A percentile compares a stretch with the other conserved stretches of the same genome.
Evolutionary conservation across 2,329 filamentous ascomycete species (phyloP).

Genomic region (Trichophyton simii): DNA sequence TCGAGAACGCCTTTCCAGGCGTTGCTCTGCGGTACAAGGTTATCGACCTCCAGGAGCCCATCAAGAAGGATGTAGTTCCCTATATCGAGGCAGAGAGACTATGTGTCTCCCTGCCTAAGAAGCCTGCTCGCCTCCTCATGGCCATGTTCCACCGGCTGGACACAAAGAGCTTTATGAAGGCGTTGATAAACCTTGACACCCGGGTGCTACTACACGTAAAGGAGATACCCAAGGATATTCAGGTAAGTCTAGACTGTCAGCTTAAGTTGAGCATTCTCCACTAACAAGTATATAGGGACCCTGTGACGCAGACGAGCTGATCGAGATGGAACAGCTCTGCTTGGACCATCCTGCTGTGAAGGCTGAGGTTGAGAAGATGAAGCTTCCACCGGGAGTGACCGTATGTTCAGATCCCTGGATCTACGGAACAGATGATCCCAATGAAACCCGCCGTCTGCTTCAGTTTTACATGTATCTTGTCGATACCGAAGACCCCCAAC

Average conservation of each 20-base stretch:
- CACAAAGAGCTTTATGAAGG: conserved; percentile 32
- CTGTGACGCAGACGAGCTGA: conserved; percentile 47
- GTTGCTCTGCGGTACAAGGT: conserved; percentile 45
- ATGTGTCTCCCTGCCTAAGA: conserved; percentile 36
- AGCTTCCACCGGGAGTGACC: conserved; percentile 45
- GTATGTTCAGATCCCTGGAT: conserved; percentile 57
- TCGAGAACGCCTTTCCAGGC: conserved; percentile 26
- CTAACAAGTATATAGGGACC: conserved; percentile 36
- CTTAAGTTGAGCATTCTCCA: background rate
- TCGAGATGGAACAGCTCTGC: conserved; percentile 46
- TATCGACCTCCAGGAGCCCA: conserved; percentile 53
- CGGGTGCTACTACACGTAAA: conserved; percentile 26
- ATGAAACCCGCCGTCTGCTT: conserved; percentile 28
- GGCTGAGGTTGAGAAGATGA: conserved; percentile 46
- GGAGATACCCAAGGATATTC: conserved; percentile 36
- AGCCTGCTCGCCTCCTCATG: conserved; percentile 42
- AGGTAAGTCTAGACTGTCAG: conserved; percentile 21
- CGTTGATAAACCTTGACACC: conserved; percentile 30
- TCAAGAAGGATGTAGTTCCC: conserved; percentile 46
- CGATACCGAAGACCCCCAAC: conserved; percentile 51
- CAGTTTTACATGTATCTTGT: conserved; percentile 43
- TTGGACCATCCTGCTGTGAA: conserved; percentile 44
- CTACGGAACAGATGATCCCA: conserved; percentile 41
- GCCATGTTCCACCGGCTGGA: conserved; percentile 37
- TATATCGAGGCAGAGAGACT: conserved; percentile 52